Percentiles rank a stretch among this genome's conserved stretches.
Conservation (phyloP, 1,284 basidiomycete genomes). For the Sporisorium iseilematis-ciliati region DNA sequence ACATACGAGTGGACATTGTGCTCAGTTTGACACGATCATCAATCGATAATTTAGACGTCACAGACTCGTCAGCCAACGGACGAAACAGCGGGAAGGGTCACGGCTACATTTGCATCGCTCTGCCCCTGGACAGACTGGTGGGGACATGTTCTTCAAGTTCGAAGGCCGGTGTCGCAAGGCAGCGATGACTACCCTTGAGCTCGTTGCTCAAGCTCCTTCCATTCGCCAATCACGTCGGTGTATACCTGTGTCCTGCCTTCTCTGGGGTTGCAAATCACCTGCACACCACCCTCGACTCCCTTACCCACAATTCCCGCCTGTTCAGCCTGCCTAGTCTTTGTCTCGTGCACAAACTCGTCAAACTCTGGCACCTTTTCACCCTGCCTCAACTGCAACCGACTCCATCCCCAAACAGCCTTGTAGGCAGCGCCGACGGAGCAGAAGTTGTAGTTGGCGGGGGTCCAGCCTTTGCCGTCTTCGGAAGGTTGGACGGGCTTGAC, state of each 20-base stretch:
- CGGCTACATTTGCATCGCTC: too few relatives aligned
- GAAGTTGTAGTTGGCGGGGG: constrained; percentile 59
- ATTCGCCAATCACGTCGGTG: constrained; percentile 29
- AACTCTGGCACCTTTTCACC: constrained; percentile 24
- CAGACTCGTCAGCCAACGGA: too few relatives aligned
- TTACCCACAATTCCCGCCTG: constrained; percentile 15
- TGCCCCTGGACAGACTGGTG: too few relatives aligned
- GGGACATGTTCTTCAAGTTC: too few relatives aligned
- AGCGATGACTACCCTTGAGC: too few relatives aligned
- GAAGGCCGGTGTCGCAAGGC: too few relatives aligned
- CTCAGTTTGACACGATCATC: too few relatives aligned
- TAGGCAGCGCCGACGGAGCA: constrained; percentile 67
- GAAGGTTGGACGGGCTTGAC: constrained; percentile 52
- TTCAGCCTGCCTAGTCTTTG: constrained; percentile 25
- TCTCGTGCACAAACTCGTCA: constrained; percentile 51
- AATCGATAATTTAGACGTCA: too few relatives aligned
- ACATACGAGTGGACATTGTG: too few relatives aligned
- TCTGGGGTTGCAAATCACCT: constrained; percentile 35
- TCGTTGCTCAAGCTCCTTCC: constrained; percentile 46
- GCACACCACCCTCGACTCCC: constrained; percentile 34
- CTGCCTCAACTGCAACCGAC: constrained; percentile 12
- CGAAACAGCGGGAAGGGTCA: too few relatives aligned
- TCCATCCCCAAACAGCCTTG: constrained; percentile 66
- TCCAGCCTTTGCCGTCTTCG: constrained; percentile 36
- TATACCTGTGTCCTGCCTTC: constrained; percentile 36